These are phyloP conservation scores for Pleurotus tuber-regium DNA, from an alignment of 768 basidiomycete species.

Conservation along the genomic window DNA sequence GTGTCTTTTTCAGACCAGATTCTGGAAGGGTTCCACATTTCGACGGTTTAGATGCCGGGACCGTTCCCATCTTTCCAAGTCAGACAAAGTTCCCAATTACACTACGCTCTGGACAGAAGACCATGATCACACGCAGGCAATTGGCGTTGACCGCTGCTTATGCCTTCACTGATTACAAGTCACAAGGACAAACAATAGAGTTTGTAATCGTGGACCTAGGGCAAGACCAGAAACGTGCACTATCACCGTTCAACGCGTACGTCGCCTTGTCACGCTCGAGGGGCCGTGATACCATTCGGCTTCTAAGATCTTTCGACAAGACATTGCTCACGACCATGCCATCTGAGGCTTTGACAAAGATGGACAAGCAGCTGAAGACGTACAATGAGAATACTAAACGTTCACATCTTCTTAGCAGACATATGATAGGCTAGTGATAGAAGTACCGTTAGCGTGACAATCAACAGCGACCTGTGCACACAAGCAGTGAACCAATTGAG, in stretches of 20 bases:
- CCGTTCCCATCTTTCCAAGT: no score
- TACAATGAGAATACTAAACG: no score
- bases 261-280: constrained; percentile 35
- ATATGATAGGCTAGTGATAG: no score
- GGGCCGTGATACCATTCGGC: constrained; percentile 3
- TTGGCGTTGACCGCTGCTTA: constrained; percentile 33
- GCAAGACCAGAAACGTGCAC: constrained; percentile 25
- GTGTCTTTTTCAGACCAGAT: constrained; percentile 30
- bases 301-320: constrained; percentile 3
- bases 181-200: constrained; percentile 41
- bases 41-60: constrained; percentile 21
- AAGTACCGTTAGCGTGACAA: no score
- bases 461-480: no score
- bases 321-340: neutral
- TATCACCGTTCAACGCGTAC: no score
- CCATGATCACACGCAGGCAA: constrained; percentile 22
- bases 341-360: no score
- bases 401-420: no score
- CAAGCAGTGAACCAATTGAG: no score
- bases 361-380: no score
- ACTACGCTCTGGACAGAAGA: neutral
- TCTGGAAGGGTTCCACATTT: constrained; percentile 17
- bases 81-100: constrained; percentile 10
- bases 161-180: constrained; percentile 39
- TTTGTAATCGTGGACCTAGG: constrained; percentile 36